Evolutionary conservation across 768 basidiomycete genomes (phyloP), one percentile per base, ranked within the genome.

Genomic region (Stropharia rugosoannulata): DNA sequence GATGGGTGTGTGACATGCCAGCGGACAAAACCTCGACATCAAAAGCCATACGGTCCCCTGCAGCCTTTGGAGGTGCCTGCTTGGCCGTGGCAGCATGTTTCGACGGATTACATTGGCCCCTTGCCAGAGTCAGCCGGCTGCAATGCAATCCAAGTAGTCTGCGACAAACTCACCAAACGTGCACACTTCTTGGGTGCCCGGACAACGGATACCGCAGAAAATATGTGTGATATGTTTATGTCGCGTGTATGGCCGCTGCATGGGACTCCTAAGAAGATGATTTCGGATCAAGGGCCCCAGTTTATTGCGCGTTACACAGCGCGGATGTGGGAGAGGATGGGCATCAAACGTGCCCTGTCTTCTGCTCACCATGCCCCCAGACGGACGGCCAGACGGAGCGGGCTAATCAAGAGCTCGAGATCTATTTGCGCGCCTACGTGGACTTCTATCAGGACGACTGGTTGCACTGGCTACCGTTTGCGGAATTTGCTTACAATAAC

Each of bases 341-440:
- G 48, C n/a, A 49, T 44, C 18, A 49, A 49, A n/a, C 48, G 35
- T 12, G 32, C 48, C 3, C 48, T 49, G 4, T 49, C 32, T 3
- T 36, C 32, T 1, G 35, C 35, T 4, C 35, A 49, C 9, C 48
- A 49, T 22, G 22, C 35, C 32, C 35, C 32, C n/a, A 41, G n/a
- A 52, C 51, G 5, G 51, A 52, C 22, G 40, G 51, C 11, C 51
- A 52, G 12, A 52, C 51, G 4, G 51, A 52, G n/a, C 40, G 40
- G 3, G 15, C 41, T 3, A 52, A 52, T n/a, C 40, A 52, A n/a
- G 51, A 42, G 22, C 19, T 52, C 1, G 51, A 52, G 25, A 8
- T 29, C 9, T 52, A 52, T 15, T 15, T 49, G 0, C 15, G 48
- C 35, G 15, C 35, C 3, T 49, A 49, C 32, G 10, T 37, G 2